Evolutionary conservation across 306 rosid species (phyloP), one percentile per base, ranked within the genome.

Genomic region (Vachellia pachyceras): DNA sequence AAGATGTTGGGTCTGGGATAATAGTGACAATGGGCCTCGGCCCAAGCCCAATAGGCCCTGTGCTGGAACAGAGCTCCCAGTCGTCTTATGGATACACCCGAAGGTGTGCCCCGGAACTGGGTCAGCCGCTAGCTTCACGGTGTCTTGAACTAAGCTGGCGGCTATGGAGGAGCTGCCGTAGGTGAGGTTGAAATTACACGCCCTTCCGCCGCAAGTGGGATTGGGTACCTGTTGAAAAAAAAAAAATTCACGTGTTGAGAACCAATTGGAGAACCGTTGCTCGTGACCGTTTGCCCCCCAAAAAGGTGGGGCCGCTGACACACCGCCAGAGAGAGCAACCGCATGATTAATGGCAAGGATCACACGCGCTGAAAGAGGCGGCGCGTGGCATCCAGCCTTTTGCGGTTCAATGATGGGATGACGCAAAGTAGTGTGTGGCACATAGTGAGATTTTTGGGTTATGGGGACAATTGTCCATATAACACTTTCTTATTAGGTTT

Each of bases 11-110:
- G 91, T 86, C 78, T 96, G 99, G 9, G 91, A 84, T 22, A 96
- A 72, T 0, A 96, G 89, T 0, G 99, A 93, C 6, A 96, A 78
- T 8, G 97, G 93, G 84, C 99, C 99, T 61, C 99, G 92, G 86
- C 99, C 97, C 50, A 96, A 75, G 64, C 99, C 99, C 82, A 96
- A 86, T 3, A 96, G 80, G 0, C 99, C 99, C 37, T 96, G 99
- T 1, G 82, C 90, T 0, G 99, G 99, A 0, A 86, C 76, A 0
- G 99, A 92, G 65, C 18, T 80, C 25, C 99, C 98, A 0, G 97
- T 89, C 29, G 91, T 49, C 60, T 88, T 90, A 4, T 81, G 84
- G 67, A 96, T 86, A 86, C 98, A 93, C 14, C 99, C 99, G 20
- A 96, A 93, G 64, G 97, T 84, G 90, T 90, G 93, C 77, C 23